Percentiles rank a stretch among this genome's conserved stretches.
phyloP scores from a whole-genome alignment of 305 asterid species.

The Solanum hybrid region DNA sequence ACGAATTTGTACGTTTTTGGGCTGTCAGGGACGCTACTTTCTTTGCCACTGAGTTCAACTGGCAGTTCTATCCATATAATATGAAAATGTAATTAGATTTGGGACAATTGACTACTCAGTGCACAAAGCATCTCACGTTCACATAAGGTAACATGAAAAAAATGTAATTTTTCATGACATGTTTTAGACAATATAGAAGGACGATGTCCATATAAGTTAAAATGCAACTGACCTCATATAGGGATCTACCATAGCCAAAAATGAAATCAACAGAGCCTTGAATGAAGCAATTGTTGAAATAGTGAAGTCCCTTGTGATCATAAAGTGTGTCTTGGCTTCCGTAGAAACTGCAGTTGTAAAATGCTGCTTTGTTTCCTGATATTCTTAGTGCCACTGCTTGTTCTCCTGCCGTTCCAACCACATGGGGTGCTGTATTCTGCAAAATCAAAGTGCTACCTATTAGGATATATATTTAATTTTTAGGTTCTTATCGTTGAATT shows the following conservation, averaged over 20 bases:
- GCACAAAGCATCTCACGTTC: background rate
- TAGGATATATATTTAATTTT: background rate
- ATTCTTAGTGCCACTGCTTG: slow-evolving; percentile 59
- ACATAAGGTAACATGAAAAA: background rate
- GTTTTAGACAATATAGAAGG: background rate
- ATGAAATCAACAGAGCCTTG: slow-evolving; percentile 71
- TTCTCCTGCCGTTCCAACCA: slow-evolving; percentile 39
- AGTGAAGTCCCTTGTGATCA: slow-evolving; percentile 60
- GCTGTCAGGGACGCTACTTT: slow-evolving; percentile 49
- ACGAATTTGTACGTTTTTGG: slow-evolving; percentile 36
- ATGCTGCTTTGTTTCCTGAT: slow-evolving; percentile 56
- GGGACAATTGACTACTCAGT: background rate
- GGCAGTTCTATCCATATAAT: slow-evolving; percentile 33
- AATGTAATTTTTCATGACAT: too few relatives aligned
- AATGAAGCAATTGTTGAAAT: slow-evolving; percentile 48
- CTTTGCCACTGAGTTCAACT: slow-evolving; percentile 40
- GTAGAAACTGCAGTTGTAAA: slow-evolving; percentile 46
- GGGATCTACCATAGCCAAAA: slow-evolving; percentile 52
- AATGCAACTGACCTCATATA: slow-evolving; percentile 35
- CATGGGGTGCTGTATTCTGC: slow-evolving; percentile 57
- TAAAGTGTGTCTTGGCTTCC: slow-evolving; percentile 62
- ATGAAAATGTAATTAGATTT: background rate
- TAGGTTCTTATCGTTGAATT: background rate
- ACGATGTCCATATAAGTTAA: background rate
- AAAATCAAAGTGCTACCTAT: background rate